Base-by-base conservation (phyloP, 108 stramenopile species). In the Nannochloropsis salina region DNA sequence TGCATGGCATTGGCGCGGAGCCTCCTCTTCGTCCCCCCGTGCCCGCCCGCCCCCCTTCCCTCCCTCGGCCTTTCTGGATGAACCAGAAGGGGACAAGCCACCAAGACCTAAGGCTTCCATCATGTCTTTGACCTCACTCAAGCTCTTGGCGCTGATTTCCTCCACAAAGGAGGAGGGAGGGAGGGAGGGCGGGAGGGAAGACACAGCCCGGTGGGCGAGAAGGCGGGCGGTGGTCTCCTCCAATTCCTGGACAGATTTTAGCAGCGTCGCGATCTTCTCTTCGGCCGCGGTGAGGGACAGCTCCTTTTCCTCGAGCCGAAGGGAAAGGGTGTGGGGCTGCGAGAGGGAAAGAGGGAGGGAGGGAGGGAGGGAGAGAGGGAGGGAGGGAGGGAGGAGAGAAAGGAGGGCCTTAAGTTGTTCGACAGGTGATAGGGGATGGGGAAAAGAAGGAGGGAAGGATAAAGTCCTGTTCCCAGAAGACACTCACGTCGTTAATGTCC, bases 111-210 rank as follows among this genome's bases (percentile, higher is more conserved):
- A n/a, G 20, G 61, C 61, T n/a, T 74, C 61, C 3, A 74, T 15
- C 15, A 74, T 15, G 61, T 74, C 61, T 2, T 15, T 74, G 5
- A 74, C n/a, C 61, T 74, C 61, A n/a, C 61, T 74, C 61, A 74
- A n/a, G 61, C 61, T 74, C 61, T 74, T 74, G 61, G 61, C 61
- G n/a, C 61, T 74, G 20, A 74, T 74, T n/a, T 74, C 61, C n/a
- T 74, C 61, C 61, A 74, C 20, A n/a, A 74, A 74, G 3, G 61
- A 74, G 61, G 61, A 74, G 61, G 61, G n/a, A 74, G 61, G 20
- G 61, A 4, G 61, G 61, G 61, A 74, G 61, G 61, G n/a, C 61
- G 61, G 61, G 61, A 74, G 61, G 61, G 61, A 74, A 1, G 61
- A n/a, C 61, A 2, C 2, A 5, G 61, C 61, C 61, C n/a, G 15